Conservation (phyloP, 2,329 filamentous ascomycete genomes). For the Talaromyces funiculosus region DNA sequence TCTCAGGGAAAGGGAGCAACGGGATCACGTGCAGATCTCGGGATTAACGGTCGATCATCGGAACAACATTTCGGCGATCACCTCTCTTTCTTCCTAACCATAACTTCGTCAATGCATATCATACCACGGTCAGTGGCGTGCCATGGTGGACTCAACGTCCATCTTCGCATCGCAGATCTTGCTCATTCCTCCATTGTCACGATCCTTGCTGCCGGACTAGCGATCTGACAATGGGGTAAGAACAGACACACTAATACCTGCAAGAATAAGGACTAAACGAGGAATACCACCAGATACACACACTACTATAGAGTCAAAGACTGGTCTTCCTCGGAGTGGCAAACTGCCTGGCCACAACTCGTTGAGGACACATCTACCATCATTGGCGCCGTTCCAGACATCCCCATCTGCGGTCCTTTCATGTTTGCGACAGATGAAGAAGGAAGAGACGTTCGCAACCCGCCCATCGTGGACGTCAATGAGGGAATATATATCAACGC, state of each 20-base stretch:
- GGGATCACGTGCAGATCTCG: constrained; percentile 5
- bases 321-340: background rate
- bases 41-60: background rate
- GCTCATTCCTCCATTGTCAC: background rate
- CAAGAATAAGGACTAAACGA: background rate
- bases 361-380: background rate
- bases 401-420: background rate
- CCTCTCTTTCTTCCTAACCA: background rate
- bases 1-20: background rate
- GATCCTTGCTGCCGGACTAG: background rate
- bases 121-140: background rate
- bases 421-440: background rate
- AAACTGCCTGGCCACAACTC: background rate
- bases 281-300: background rate
- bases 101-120: background rate
- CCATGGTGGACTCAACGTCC: background rate
- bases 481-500: background rate
- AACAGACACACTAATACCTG: background rate
- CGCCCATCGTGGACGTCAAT: background rate
- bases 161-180: background rate
- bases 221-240: background rate
- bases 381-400: background rate
- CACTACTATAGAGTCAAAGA: background rate
- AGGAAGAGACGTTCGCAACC: background rate
- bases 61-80: constrained; percentile 2